Evolutionary conservation across 2,329 filamentous ascomycete genomes (phyloP), one percentile per base, ranked within the genome.

Genomic region (Zelopaecilomyces penicillatus): DNA sequence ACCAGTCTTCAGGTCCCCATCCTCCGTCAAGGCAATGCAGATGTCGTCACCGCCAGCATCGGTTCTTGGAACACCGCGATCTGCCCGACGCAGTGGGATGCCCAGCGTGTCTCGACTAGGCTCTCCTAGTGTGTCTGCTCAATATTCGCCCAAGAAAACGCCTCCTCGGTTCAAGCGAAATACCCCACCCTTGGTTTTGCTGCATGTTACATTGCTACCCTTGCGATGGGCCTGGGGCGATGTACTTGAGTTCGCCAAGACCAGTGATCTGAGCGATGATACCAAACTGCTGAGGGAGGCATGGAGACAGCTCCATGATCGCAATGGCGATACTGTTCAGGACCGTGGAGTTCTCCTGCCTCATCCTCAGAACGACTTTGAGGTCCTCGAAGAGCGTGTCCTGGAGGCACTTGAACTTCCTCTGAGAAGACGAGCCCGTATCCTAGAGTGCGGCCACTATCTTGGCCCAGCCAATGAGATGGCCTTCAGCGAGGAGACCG

Each of bases 281-380:
- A 63, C 70, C 11, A 75, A 74, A 57, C 65, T 59, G 5, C 67
- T 81, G n/a, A 75, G 71, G 28, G 76, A 80, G 50, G 78, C 79
- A 30, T 86, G 81, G 76, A 75, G 76, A 38, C 67, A 83, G 46
- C 67, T 91, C 3, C 79, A 82, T 51, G 81, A 85, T 43, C 82
- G 84, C 47, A 70, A 87, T 4, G 80, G 79, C 2, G 84, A 88
- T 41, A 87, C 84, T 0, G 79, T 89, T 8, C 73, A 85, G 51
- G 76, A 85, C 57, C 75, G 87, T 26, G 87, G 85, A 3, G 74
- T 93, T 31, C 68, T 93, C 37, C 73, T 93, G 6, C 79, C 85
- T 2, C 87, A 93, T 58, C 87, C 87, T 1, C 78, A 86, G 53
- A 83, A 83, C 45, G 86, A 90, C 59, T 91, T 86, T 56, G 86